phyloP scores from a whole-genome alignment of 2,329 filamentous ascomycete species.

The Clathrospora elynae region DNA sequence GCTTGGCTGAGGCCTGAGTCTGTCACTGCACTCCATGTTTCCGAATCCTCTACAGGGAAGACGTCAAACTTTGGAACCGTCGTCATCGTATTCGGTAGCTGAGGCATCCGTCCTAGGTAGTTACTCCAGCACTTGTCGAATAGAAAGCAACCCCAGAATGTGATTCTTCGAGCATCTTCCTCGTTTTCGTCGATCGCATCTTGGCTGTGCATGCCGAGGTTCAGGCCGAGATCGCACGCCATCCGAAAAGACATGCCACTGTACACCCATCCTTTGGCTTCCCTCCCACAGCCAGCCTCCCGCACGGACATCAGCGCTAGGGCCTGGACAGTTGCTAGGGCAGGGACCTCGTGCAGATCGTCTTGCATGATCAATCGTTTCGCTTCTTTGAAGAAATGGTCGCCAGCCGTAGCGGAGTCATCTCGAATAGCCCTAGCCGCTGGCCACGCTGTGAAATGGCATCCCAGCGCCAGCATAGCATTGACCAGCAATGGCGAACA shows the following conservation, averaged over 20 bases:
- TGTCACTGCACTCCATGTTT: slow-evolving; percentile 85
- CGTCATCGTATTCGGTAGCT: slow-evolving; percentile 77
- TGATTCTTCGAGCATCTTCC: slow-evolving; percentile 85
- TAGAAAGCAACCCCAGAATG: slow-evolving; percentile 97
- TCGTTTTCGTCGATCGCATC: slow-evolving; percentile 75
- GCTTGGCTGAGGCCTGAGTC: slow-evolving; percentile 77
- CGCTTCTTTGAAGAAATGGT: slow-evolving; percentile 94
- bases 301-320: slow-evolving; percentile 93
- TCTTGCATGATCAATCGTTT: slow-evolving; percentile 88
- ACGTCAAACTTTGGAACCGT: slow-evolving; percentile 90
- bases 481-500: slow-evolving; percentile 92
- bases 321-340: slow-evolving; percentile 88
- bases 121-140: slow-evolving; percentile 99
- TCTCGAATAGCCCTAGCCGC: slow-evolving; percentile 72
- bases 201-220: slow-evolving; percentile 68
- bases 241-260: slow-evolving; percentile 98
- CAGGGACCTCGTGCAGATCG: slow-evolving; percentile 89
- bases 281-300: slow-evolving; percentile 90
- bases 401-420: slow-evolving; percentile 84
- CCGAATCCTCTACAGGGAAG: slow-evolving; percentile 84
- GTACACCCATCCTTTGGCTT: slow-evolving; percentile 97
- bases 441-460: slow-evolving; percentile 82
- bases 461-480: slow-evolving; percentile 88
- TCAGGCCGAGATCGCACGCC: slow-evolving; percentile 91
- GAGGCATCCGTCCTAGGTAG: slow-evolving; percentile 88